phyloP scores from a whole-genome alignment of 2,329 filamentous ascomycete genomes.

The Metarhizium anisopliae region DNA sequence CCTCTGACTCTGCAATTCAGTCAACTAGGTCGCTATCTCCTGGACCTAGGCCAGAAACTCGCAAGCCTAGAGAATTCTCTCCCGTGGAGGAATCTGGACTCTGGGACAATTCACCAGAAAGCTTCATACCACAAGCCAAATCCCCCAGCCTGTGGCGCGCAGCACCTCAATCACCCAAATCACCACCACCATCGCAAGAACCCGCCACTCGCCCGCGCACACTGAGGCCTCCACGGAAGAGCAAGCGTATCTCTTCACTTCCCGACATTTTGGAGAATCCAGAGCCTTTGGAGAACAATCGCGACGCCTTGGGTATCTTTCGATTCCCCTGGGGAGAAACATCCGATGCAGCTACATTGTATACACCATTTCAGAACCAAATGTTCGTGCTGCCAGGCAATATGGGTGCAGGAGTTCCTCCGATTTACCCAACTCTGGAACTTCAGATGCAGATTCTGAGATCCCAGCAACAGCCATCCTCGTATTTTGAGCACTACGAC shows the following conservation, averaged over 20 bases:
- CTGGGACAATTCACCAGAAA: not conserved
- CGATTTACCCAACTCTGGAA: constrained; percentile 4
- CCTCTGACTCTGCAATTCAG: not conserved
- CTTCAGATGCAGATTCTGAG: constrained; percentile 3
- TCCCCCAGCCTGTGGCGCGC: not conserved
- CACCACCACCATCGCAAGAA: constrained; percentile 8
- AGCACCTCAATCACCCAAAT: not conserved
- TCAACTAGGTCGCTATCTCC: not conserved
- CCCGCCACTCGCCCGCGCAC: constrained; percentile 34
- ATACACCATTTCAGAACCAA: constrained; percentile 17
- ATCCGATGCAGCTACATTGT: constrained; percentile 41
- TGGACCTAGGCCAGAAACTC: not conserved
- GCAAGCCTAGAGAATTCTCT: not conserved
- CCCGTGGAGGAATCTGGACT: not conserved
- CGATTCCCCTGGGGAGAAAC: constrained; percentile 58
- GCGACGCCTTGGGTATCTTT: constrained; percentile 54
- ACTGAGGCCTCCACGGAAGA: constrained; percentile 44
- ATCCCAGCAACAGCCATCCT: constrained; percentile 30
- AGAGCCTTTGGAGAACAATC: constrained; percentile 47
- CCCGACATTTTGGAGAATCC: constrained; percentile 57
- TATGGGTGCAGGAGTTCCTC: constrained; percentile 23
- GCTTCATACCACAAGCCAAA: not conserved
- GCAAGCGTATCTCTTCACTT: constrained; percentile 47
- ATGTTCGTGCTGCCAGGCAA: constrained; percentile 40
- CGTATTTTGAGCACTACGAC: constrained; percentile 53